Conservation (phyloP, 2,329 filamentous ascomycete species). For the Penicillium freii region DNA sequence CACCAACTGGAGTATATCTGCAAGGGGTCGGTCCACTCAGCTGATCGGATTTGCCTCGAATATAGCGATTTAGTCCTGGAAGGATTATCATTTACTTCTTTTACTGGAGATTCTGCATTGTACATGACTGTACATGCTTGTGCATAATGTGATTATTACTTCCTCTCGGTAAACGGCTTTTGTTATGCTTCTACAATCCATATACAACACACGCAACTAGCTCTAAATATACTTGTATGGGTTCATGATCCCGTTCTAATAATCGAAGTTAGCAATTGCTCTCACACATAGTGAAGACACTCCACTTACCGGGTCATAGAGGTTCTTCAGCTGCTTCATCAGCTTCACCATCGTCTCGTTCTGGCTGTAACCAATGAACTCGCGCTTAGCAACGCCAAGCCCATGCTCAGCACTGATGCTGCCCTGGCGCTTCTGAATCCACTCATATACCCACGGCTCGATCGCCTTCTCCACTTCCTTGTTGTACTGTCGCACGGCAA, state of each 20-base stretch:
- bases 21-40: slow-evolving; percentile 19
- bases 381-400: slow-evolving; percentile 90
- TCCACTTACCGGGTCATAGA: slow-evolving; percentile 84
- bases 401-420: slow-evolving; percentile 98
- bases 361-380: slow-evolving; percentile 89
- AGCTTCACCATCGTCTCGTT: slow-evolving; percentile 80
- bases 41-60: background rate
- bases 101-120: background rate
- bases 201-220: background rate
- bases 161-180: background rate
- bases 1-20: slow-evolving; percentile 14
- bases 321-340: slow-evolving; percentile 92
- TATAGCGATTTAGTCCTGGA: background rate
- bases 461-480: slow-evolving; percentile 81
- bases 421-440: slow-evolving; percentile 82
- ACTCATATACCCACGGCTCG: slow-evolving; percentile 97
- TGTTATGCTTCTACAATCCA: background rate
- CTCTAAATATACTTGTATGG: slow-evolving; percentile 86
- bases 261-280: slow-evolving; percentile 17
- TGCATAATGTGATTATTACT: background rate
- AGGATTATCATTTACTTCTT: slow-evolving; percentile 1
- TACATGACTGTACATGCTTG: background rate
- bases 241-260: slow-evolving; percentile 95
- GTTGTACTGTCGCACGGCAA: slow-evolving; percentile 78
- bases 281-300: background rate